A percentile compares a stretch with the other conserved stretches of the same genome.
Evolutionary conservation across 177 flowering plant species (phyloP).

Genomic region (Vitis hybrid): DNA sequence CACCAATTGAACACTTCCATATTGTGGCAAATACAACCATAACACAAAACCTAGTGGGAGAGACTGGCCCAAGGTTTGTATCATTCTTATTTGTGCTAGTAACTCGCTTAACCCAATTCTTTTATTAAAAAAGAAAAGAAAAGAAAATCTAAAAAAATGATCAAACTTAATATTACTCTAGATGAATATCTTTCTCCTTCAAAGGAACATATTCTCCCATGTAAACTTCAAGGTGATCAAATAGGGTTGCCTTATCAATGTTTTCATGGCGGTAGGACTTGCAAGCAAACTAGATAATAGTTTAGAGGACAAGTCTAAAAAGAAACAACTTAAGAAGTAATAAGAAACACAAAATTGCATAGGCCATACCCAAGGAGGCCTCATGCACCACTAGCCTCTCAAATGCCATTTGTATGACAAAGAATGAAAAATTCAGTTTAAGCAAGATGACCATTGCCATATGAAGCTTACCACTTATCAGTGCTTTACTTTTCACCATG

Average conservation of each 20-base stretch:
- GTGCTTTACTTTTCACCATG: constrained; percentile 19
- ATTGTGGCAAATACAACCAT: no score
- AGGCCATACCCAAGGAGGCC: background rate
- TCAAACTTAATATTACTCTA: constrained; percentile 23
- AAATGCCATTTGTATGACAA: constrained; percentile 6
- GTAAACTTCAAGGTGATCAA: constrained; percentile 28
- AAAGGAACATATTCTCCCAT: constrained; percentile 19
- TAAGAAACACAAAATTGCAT: constrained; percentile 6
- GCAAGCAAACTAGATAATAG: no score
- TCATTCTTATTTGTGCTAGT: no score
- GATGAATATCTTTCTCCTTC: constrained; percentile 20
- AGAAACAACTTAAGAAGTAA: constrained; percentile 6
- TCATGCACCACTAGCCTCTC: constrained; percentile 12
- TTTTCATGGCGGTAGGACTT: no score
- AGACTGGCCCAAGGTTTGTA: no score
- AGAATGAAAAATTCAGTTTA: background rate
- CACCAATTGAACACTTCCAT: no score
- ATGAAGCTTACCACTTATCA: constrained; percentile 17
- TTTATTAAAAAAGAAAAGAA: no score
- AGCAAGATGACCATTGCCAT: constrained; percentile 13
- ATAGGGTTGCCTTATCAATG: background rate
- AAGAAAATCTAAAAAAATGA: no score
- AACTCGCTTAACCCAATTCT: no score
- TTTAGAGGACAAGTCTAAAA: no score
- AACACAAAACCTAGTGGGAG: no score